These are phyloP conservation scores for Medicago ruthenica DNA, from an alignment of 306 rosid genomes.

Conservation along the genomic window DNA sequence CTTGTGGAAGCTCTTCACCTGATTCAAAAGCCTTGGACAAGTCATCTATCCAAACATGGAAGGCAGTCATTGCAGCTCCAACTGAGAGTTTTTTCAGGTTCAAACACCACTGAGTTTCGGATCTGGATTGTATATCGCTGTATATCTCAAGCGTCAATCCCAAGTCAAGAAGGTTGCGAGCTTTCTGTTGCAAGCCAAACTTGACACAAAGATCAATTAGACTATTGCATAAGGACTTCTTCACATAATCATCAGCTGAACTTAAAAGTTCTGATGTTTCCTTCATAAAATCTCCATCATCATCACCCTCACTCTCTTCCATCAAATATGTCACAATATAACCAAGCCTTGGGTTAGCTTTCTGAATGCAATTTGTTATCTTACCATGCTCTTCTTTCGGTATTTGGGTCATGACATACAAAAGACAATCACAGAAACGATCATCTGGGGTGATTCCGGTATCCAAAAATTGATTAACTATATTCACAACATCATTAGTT, in stretches of 20 bases:
- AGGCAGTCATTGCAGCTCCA: conserved; percentile 82
- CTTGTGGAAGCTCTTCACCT: conserved; percentile 76
- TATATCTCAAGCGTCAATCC: conserved; percentile 71
- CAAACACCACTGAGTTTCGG: conserved; percentile 79
- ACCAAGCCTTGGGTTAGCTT: conserved; percentile 74
- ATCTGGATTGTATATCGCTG: conserved; percentile 69
- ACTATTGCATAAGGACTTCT: conserved; percentile 81
- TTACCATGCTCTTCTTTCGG: conserved; percentile 71
- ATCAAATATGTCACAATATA: conserved; percentile 61
- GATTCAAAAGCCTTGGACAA: conserved; percentile 65
- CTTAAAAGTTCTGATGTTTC: conserved; percentile 66
- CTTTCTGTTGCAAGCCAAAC: conserved; percentile 60
- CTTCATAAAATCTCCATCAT: conserved; percentile 54
- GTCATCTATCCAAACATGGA: conserved; percentile 86
- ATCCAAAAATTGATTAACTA: conserved; percentile 62
- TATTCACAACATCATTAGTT: conserved; percentile 75
- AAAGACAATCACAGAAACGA: conserved; percentile 75
- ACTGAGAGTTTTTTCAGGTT: conserved; percentile 83
- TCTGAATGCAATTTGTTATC: conserved; percentile 65
- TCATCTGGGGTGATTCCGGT: conserved; percentile 72
- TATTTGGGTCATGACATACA: conserved; percentile 72
- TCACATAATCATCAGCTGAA: conserved; percentile 58
- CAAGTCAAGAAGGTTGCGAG: conserved; percentile 67
- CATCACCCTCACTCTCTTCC: conserved; percentile 50
- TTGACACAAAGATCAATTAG: conserved; percentile 81